Evolutionary conservation across 2,329 filamentous ascomycete species (phyloP), one percentile per base, ranked within the genome.

Genomic region (Hypoxylon sp.): DNA sequence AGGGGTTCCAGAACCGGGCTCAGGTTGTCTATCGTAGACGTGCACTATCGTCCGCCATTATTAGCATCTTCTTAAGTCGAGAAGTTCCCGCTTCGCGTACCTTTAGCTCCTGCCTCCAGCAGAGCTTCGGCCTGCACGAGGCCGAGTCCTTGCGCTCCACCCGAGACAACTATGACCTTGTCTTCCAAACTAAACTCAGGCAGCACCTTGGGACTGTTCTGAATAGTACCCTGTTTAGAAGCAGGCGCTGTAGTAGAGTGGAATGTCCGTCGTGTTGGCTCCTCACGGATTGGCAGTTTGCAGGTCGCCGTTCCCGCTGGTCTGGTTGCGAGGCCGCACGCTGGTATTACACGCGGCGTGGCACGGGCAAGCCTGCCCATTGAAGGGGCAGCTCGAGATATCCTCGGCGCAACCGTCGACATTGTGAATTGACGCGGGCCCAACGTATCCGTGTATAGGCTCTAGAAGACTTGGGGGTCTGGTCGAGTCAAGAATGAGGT

Each of bases 51-150:
- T 42, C 26, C 22, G 22, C 24, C 14, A 28, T 22, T 30, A 36
- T 61, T 11, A 51, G 48, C 42, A 54, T 44, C 12, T 32, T 61
- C 5, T 33, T 16, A 2, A 30, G 14, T 2, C 2, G 38, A 22
- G n/a, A 18, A 18, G n/a, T 11, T 36, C 20, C 45, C 14, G 6
- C 4, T 45, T 0, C 1, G 48, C 69, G 26, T 73, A 87, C 84
- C 87, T 63, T 78, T 91, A 32, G 92, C 93, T 33, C 93, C 92
- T 8, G 92, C 92, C 77, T 96, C 92, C 38, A 95, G 81, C 48
- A 96, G 81, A 5, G 91, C 93, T 75, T 95, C 91, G 42, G 90
- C 87, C 76, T 95, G 91, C 20, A 91, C 90, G 40, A 96, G 82
- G 40, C 93, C 93, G 8, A 96, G 82, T 2, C 93, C 93, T 64